These are phyloP conservation scores for Yamadazyma friedrichii DNA, from an alignment of 1,139 yeast genomes.

Conservation along the genomic window DNA sequence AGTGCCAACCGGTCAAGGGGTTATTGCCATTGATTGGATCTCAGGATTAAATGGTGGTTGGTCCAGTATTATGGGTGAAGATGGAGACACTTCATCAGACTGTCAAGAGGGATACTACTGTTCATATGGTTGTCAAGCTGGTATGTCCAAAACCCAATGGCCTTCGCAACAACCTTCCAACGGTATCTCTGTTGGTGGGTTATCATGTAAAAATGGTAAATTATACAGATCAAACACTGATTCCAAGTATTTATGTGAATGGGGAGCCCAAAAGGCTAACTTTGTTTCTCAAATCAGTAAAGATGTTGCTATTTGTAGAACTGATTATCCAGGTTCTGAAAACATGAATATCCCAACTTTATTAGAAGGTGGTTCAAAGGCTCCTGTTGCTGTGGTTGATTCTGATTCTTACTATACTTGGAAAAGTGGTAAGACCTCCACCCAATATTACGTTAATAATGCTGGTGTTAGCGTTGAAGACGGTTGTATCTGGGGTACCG, in stretches of 20 bases:
- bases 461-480: constrained; percentile 88
- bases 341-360: constrained; percentile 94
- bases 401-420: constrained; percentile 75
- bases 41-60: constrained; percentile 74
- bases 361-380: constrained; percentile 63
- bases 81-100: constrained; percentile 59
- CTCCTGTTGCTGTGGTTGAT: constrained; percentile 77
- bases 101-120: constrained; percentile 92
- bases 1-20: constrained; percentile 94
- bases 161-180: constrained; percentile 78
- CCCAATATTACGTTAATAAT: constrained; percentile 95
- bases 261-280: constrained; percentile 72
- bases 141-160: constrained; percentile 98
- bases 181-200: constrained; percentile 92
- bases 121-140: constrained; percentile 94
- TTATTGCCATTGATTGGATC: constrained; percentile 76
- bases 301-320: constrained; percentile 87
- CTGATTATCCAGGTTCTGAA: constrained; percentile 99
- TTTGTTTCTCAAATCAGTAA: constrained; percentile 65
- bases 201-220: constrained; percentile 73
- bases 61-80: constrained; percentile 71
- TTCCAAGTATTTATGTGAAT: constrained; percentile 69
- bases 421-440: constrained; percentile 81
- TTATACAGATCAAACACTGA: constrained; percentile 73
- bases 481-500: constrained; percentile 91